Evolutionary conservation across 805 yeast species (phyloP).

Genomic region (Candida ficus): DNA sequence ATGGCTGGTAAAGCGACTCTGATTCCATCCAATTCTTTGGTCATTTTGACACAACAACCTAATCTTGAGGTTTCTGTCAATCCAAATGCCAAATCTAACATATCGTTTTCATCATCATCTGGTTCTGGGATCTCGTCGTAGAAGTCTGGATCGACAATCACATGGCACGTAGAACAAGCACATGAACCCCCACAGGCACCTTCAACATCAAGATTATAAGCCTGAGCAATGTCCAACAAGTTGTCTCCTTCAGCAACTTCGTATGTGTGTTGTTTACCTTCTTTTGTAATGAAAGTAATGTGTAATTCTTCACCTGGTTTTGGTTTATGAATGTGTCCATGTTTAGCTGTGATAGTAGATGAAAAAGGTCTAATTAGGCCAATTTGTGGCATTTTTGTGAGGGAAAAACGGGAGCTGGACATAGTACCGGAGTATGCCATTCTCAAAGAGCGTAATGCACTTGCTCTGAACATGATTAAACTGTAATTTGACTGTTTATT

Average conservation of each 20-base stretch:
- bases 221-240: slow-evolving; percentile 90
- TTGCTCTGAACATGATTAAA: slow-evolving; percentile 1
- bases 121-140: slow-evolving; percentile 93
- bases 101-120: slow-evolving; percentile 95
- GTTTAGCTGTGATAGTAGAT: slow-evolving; percentile 30
- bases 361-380: slow-evolving; percentile 26
- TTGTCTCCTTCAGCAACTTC: slow-evolving; percentile 94
- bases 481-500: no score
- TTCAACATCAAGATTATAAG: slow-evolving; percentile 90
- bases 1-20: slow-evolving; percentile 95
- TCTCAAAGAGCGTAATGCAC: not conserved
- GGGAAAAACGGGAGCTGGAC: not conserved
- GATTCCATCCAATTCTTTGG: slow-evolving; percentile 85
- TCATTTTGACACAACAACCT: slow-evolving; percentile 91
- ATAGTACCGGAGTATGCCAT: not conserved
- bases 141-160: slow-evolving; percentile 91
- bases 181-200: slow-evolving; percentile 99
- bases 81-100: slow-evolving; percentile 97
- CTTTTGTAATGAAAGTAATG: slow-evolving; percentile 86
- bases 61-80: slow-evolving; percentile 93
- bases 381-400: not conserved
- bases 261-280: slow-evolving; percentile 73
- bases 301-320: slow-evolving; percentile 88
- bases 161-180: slow-evolving; percentile 97
- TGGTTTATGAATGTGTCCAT: slow-evolving; percentile 88